Evolutionary conservation across 2,329 filamentous ascomycete species (phyloP), one percentile per base, ranked within the genome.

Genomic region (Nemania serpens): DNA sequence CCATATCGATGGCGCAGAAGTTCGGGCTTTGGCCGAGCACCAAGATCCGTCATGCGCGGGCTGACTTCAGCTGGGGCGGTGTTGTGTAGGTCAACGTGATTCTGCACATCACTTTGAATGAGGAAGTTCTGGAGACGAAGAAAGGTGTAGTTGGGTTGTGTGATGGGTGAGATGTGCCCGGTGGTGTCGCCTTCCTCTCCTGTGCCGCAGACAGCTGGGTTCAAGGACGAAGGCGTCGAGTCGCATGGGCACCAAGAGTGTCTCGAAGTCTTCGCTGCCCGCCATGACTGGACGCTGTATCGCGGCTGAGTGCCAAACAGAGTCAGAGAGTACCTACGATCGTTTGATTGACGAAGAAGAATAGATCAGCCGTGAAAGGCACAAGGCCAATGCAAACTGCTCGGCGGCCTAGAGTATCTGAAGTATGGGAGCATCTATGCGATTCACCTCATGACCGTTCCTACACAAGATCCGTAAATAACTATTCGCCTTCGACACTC

Each of bases 101-200:
- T 63, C 12, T 74, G 67, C 0, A 82, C 63, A 61, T 81, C 79
- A 42, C 63, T 71, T 51, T 77, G 73, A 5, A 78, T 60, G 1
- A 75, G n/a, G 37, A 71, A 64, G 29, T 72, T 68, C 12, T 76
- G 69, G 2, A 80, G 70, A 0, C 77, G 75, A 0, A 81, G 68
- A 46, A 75, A 77, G 0, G 75, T 78, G 69, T 81, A 82, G 70
- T 81, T 80, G 5, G 79, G 79, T 59, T 81, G 78, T 1, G 74
- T 76, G 46, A 81, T 76, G 29, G 79, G 79, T 1, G 68, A 69
- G 51, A 81, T 79, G 3, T 64, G 59, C 1, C 61, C 52, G 11
- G 25, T 68, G 7, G 69, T 69, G 15, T 68, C 61, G 5, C 61
- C 65, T 0, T 61, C 63, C 17, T 48, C 25, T 11, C 57, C 57